Conservation (phyloP, 2,329 filamentous ascomycete species). For the Penicillium sp. region DNA sequence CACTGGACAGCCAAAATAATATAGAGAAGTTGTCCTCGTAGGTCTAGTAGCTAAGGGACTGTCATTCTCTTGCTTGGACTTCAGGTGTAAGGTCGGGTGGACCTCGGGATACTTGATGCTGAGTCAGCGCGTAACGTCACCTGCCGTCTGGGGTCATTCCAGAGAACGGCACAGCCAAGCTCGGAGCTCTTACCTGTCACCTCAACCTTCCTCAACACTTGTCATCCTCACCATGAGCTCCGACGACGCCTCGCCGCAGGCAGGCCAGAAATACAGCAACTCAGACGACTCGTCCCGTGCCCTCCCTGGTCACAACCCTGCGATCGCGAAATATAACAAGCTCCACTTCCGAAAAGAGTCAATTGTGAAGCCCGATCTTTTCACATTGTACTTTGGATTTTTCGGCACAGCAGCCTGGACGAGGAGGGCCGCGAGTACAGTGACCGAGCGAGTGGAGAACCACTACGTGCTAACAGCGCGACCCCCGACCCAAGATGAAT, state of each 20-base stretch:
- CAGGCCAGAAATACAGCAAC: background rate
- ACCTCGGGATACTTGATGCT: background rate
- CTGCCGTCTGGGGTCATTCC: background rate
- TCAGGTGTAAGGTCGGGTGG: background rate
- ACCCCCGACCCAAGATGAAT: slow-evolving; percentile 27
- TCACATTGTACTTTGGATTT: slow-evolving; percentile 26
- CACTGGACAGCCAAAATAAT: background rate
- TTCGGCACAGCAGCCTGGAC: slow-evolving; percentile 18
- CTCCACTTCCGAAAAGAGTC: slow-evolving; percentile 21
- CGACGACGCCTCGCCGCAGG: slow-evolving; percentile 20
- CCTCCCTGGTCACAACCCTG: slow-evolving; percentile 6
- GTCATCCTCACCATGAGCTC: slow-evolving; percentile 19
- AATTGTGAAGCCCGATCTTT: slow-evolving; percentile 19
- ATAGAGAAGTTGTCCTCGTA: background rate
- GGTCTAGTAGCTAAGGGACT: background rate
- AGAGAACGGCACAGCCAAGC: background rate
- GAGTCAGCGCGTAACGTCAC: slow-evolving; percentile 15
- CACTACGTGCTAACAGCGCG: slow-evolving; percentile 20
- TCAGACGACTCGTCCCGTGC: slow-evolving; percentile 1
- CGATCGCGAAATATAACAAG: slow-evolving; percentile 12
- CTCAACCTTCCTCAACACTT: background rate
- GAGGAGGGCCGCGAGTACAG: background rate
- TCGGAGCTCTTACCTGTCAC: background rate
- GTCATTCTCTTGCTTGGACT: background rate
- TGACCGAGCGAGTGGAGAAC: slow-evolving; percentile 16